phyloP scores from a whole-genome alignment of 805 yeast genomes.

The Kodamaea sagamina region DNA sequence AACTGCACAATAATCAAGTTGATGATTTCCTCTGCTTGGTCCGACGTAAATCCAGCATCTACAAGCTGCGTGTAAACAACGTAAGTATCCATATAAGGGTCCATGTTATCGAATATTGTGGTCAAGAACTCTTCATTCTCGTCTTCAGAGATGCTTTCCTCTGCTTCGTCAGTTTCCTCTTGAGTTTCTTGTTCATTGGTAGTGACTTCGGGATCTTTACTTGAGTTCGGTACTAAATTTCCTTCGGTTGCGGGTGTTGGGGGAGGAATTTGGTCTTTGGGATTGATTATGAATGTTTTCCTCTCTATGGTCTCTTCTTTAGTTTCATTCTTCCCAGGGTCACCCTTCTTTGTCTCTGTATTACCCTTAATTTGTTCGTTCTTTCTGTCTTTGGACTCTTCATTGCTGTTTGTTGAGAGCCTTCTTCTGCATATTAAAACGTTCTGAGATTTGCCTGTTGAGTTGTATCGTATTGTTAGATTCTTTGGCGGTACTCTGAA shows the following conservation, averaged over 20 bases:
- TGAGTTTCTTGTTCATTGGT: constrained; percentile 1
- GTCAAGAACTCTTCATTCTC: constrained; percentile 39
- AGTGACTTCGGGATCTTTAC: neutral
- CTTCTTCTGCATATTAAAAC: too few species aligned
- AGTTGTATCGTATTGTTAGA: neutral
- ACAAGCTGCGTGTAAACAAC: constrained; percentile 54
- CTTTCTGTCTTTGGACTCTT: neutral
- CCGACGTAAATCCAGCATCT: constrained; percentile 57
- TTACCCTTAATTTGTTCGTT: neutral
- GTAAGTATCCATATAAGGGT: constrained; percentile 50
- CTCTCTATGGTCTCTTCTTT: constrained; percentile 1
- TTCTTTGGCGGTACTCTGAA: neutral
- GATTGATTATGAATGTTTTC: neutral
- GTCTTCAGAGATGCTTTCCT: constrained; percentile 9
- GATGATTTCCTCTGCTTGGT: constrained; percentile 63
- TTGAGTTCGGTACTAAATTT: too few species aligned
- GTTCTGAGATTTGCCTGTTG: too few species aligned
- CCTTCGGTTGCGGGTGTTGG: too few species aligned
- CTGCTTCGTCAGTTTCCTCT: neutral
- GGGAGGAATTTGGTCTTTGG: neutral
- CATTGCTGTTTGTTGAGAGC: neutral
- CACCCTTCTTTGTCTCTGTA: too few species aligned
- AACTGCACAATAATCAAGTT: constrained; percentile 46
- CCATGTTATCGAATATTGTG: constrained; percentile 57
- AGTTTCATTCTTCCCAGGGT: neutral